Evolutionary conservation across 208 protist species (phyloP), one percentile per base, ranked within the genome.

Genomic region (Balamuthia mandrillaris): DNA sequence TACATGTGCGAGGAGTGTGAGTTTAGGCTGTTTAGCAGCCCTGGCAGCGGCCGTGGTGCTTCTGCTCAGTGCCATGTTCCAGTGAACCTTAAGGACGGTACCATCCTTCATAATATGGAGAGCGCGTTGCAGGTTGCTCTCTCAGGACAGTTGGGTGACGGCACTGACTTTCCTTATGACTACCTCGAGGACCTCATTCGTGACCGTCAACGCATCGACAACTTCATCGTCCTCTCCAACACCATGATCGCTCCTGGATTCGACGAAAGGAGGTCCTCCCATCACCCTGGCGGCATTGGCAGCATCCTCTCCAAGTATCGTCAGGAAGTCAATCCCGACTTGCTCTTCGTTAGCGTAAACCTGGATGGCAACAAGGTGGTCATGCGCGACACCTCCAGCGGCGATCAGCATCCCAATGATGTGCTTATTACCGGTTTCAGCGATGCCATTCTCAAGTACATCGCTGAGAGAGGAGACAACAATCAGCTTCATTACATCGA

Each of bases 271-370:
- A n/a, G 37, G 35, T 2, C 29, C 16, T 56, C 1, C 61, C 72
- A 0, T 84, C 81, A 0, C 66, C 37, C n/a, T 29, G 18, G 16
- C 42, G 16, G 31, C 54, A 70, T 96, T 16, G 90, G 91, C 18
- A 85, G 86, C 0, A 96, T 96, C 74, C 88, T 98, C 0, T 65
- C 82, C 2, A 94, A 95, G 33, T 93, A 97, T 70, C 90, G 96
- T 16, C 91, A 92, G 70, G 89, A 88, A 24, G 86, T 96, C 89
- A 98, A 96, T 72, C 88, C 89, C 5, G 87, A 96, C 3, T 81
- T 98, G 47, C 87, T 98, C 12, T 98, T 94, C 86, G 94, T 97
- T 3, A 89, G 72, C 24, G 91, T 98, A 27, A 94, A 94, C 65
- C 81, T 86, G 31, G 47, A 47, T 51, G 52, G 35, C 29, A 27